phyloP scores from a whole-genome alignment of 495 filamentous ascomycete genomes.

The Penicillium paxilli region DNA sequence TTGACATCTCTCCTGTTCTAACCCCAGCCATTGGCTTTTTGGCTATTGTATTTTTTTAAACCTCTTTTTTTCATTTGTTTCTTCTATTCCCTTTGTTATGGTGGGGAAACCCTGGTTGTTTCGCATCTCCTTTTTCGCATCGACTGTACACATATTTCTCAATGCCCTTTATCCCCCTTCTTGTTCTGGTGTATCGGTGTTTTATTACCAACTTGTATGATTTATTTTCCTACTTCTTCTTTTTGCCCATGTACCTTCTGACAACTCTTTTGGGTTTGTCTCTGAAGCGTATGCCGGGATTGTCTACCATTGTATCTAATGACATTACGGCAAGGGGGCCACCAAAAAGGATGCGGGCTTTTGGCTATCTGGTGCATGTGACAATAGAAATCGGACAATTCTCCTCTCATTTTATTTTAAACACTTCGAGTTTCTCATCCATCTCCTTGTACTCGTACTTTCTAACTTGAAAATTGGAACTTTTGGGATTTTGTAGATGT shows the following conservation, averaged over 20 bases:
- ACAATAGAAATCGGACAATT: constrained; percentile 49
- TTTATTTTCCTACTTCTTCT: constrained; percentile 26
- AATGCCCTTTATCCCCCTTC: constrained; percentile 23
- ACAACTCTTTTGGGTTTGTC: background rate
- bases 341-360: constrained; percentile 41
- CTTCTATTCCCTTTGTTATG: constrained; percentile 19
- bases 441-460: background rate
- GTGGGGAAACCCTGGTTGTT: constrained; percentile 30
- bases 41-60: constrained; percentile 24
- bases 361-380: constrained; percentile 44
- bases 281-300: constrained; percentile 28
- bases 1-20: constrained; percentile 1
- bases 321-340: constrained; percentile 46
- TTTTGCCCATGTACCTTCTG: constrained; percentile 38
- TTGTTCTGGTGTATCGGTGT: constrained; percentile 44
- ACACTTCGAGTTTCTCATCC: background rate
- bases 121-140: constrained; percentile 34
- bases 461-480: background rate
- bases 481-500: background rate
- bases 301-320: constrained; percentile 49
- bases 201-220: constrained; percentile 32
- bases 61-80: constrained; percentile 16
- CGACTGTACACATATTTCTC: constrained; percentile 45
- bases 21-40: background rate
- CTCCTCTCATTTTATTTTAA: constrained; percentile 42